phyloP scores from a whole-genome alignment of 176 grass and related monocot genomes.

The Bromus sterilis region DNA sequence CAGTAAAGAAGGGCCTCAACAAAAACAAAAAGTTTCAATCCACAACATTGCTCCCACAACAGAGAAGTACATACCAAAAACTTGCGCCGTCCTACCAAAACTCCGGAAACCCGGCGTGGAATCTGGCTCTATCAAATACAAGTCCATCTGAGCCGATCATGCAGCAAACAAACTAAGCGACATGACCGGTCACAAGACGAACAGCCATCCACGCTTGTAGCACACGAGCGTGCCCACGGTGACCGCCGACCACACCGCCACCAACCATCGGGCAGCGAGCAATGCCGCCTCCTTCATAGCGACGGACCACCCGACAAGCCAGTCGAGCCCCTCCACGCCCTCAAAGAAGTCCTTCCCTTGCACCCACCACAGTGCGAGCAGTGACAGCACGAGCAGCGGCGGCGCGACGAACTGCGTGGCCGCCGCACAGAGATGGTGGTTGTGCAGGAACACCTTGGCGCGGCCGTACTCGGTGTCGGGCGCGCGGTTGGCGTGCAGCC shows the following conservation, averaged over 20 bases:
- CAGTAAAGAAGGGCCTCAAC: constrained; percentile 3
- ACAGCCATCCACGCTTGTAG: constrained; percentile 71
- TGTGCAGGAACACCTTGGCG: constrained; percentile 94
- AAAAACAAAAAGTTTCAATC: constrained; percentile 19
- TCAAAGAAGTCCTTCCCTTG: constrained; percentile 64
- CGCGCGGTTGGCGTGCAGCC: constrained; percentile 50
- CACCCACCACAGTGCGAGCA: constrained; percentile 57
- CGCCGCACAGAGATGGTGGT: constrained; percentile 64
- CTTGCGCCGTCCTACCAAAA: constrained; percentile 30
- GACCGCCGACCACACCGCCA: constrained; percentile 47
- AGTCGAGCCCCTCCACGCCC: constrained; percentile 26
- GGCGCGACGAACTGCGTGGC: constrained; percentile 63
- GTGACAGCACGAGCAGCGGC: constrained; percentile 44
- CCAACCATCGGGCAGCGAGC: constrained; percentile 65
- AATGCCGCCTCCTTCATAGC: constrained; percentile 63
- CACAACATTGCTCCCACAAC: constrained; percentile 6
- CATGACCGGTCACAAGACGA: constrained; percentile 54
- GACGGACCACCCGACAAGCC: constrained; percentile 50
- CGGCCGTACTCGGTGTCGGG: constrained; percentile 80
- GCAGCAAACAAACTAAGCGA: not conserved
- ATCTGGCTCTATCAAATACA: constrained; percentile 30
- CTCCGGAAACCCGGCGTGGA: not conserved
- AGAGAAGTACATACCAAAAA: constrained; percentile 22
- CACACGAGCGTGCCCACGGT: constrained; percentile 48
- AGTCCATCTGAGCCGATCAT: not conserved